These are phyloP conservation scores for Phytopythium aichiense DNA, from an alignment of 352 stramenopile genomes.

Conservation along the genomic window DNA sequence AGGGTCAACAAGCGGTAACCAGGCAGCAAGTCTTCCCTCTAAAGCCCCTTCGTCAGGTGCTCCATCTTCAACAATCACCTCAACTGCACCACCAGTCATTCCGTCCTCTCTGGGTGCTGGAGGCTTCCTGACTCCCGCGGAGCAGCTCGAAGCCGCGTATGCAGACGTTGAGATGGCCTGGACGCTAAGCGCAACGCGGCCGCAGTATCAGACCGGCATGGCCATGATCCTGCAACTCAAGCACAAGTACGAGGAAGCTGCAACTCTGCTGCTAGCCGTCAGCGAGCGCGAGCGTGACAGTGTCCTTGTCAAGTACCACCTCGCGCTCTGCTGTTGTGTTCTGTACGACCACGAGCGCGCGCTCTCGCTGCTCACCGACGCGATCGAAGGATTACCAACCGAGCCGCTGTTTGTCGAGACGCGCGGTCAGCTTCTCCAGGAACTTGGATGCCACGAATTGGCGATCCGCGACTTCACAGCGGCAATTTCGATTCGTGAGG, in stretches of 20 bases:
- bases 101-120: neutral
- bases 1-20: neutral
- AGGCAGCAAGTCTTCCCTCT: neutral
- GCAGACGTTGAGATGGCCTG: conserved; percentile 80
- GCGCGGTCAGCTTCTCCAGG: conserved; percentile 51
- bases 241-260: conserved; percentile 35
- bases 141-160: conserved; percentile 71
- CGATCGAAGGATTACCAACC: conserved; percentile 41
- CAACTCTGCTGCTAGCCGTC: conserved; percentile 35
- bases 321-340: conserved; percentile 51
- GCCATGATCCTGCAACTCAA: conserved; percentile 74
- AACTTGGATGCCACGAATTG: conserved; percentile 39
- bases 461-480: conserved; percentile 54
- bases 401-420: conserved; percentile 63
- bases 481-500: conserved; percentile 15
- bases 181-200: conserved; percentile 31
- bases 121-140: conserved; percentile 14
- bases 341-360: conserved; percentile 41
- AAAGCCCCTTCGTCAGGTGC: neutral
- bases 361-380: conserved; percentile 43
- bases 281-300: conserved; percentile 21
- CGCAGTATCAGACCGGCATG: conserved; percentile 62
- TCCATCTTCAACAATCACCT: neutral
- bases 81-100: neutral
- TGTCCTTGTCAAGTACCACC: conserved; percentile 61